Evolutionary conservation across 176 grass and related monocot species (phyloP).

Genomic region (Guadua angustifolia): DNA sequence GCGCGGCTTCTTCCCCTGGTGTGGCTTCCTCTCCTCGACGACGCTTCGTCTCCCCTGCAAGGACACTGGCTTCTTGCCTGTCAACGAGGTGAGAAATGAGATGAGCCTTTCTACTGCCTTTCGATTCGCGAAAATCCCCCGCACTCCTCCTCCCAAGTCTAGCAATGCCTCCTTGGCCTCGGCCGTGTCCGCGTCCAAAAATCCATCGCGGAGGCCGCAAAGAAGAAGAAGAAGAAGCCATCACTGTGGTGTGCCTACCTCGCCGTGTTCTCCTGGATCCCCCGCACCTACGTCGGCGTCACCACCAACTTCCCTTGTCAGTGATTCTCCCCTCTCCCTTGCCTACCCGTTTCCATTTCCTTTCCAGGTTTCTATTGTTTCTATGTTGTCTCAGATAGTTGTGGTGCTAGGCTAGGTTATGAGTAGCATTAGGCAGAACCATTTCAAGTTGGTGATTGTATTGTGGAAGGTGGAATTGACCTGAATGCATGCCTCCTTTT

Average conservation of each 20-base stretch:
- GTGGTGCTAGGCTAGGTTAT: not conserved
- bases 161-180: not conserved
- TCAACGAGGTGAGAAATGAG: conserved; percentile 37
- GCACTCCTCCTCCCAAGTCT: conserved; percentile 21
- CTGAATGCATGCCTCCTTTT: not conserved
- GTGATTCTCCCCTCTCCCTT: conserved; percentile 34
- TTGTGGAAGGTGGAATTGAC: not conserved
- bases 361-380: not conserved
- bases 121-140: conserved; percentile 48
- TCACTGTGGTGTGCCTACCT: conserved; percentile 65
- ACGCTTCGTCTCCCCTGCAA: too few species aligned
- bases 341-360: not conserved
- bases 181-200: not conserved
- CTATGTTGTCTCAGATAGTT: not conserved
- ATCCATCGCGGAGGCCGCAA: not conserved
- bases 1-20: too few species aligned
- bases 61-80: too few species aligned
- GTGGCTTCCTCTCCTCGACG: too few species aligned
- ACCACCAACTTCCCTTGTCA: conserved; percentile 82
- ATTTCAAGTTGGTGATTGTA: not conserved
- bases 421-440: too few species aligned
- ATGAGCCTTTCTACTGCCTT: conserved; percentile 57
- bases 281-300: conserved; percentile 80
- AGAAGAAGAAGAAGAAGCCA: conserved; percentile 35
- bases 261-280: conserved; percentile 55